Percentiles rank a stretch among this genome's conserved stretches.
Conservation (phyloP, 495 filamentous ascomycete species). For the Talaromyces ruber region DNA sequence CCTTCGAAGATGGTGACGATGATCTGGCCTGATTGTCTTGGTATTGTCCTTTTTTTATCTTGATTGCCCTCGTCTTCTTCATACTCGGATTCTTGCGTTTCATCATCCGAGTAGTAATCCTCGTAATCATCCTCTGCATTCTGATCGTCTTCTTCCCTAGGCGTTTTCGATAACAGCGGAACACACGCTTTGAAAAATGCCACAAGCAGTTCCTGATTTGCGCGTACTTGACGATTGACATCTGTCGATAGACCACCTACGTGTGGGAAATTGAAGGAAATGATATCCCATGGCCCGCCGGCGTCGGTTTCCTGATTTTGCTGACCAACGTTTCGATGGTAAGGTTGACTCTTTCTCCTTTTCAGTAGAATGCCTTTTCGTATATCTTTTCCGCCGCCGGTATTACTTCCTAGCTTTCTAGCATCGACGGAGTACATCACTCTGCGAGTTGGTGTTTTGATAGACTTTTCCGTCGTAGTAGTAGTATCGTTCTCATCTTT, state of each 20-base stretch:
- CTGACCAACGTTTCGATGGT: not conserved
- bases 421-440: constrained; percentile 71
- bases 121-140: constrained; percentile 14
- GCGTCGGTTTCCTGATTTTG: constrained; percentile 1
- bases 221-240: constrained; percentile 85
- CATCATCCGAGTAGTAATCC: not conserved
- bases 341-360: constrained; percentile 9
- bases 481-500: not conserved
- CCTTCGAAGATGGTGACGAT: constrained; percentile 86
- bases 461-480: not conserved
- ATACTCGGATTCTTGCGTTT: not conserved
- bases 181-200: constrained; percentile 63
- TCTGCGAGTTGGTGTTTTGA: constrained; percentile 14
- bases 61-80: constrained; percentile 5
- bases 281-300: constrained; percentile 54
- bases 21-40: constrained; percentile 49
- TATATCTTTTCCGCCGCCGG: constrained; percentile 34
- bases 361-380: constrained; percentile 16
- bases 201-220: constrained; percentile 85
- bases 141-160: constrained; percentile 12
- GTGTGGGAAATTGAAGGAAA: constrained; percentile 96
- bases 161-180: constrained; percentile 32
- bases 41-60: constrained; percentile 11
- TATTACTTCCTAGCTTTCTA: constrained; percentile 48
- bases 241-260: constrained; percentile 86